A percentile compares a stretch with the other conserved stretches of the same genome.
These are phyloP conservation scores for Lasiosphaeriaceae sp. DNA, from an alignment of 495 filamentous ascomycete species.

Conservation along the genomic window DNA sequence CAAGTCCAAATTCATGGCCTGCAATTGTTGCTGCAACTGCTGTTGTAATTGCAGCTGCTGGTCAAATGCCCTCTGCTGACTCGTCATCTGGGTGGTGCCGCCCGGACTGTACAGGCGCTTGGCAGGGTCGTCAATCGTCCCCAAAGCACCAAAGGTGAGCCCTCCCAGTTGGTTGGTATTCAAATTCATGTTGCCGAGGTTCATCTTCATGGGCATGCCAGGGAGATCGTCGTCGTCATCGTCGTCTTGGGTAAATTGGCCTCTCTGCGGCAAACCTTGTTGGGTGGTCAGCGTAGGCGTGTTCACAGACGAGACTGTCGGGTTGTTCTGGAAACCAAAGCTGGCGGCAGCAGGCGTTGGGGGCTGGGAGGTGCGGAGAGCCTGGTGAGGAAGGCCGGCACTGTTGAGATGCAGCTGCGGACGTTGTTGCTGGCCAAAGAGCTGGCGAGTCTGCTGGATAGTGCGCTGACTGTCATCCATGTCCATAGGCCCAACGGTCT, in stretches of 20 bases:
- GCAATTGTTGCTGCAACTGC: conserved; percentile 56
- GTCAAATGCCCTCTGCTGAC: conserved; percentile 43
- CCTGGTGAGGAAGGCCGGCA: conserved; percentile 65
- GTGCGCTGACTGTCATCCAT: conserved; percentile 57
- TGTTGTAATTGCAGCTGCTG: conserved; percentile 33
- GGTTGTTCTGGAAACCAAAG: conserved; percentile 83
- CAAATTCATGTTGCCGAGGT: conserved; percentile 47
- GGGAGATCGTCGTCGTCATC: conserved; percentile 54
- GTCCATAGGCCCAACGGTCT: conserved; percentile 62
- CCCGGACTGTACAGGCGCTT: conserved; percentile 87
- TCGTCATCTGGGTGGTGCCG: conserved; percentile 57
- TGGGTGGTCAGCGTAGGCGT: conserved; percentile 80
- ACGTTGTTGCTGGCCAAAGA: conserved; percentile 72
- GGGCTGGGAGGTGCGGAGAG: conserved; percentile 79
- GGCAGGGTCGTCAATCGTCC: conserved; percentile 90
- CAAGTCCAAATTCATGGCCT: conserved; percentile 59
- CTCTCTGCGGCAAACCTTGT: conserved; percentile 35
- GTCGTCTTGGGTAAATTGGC: conserved; percentile 49
- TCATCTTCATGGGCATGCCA: conserved; percentile 57
- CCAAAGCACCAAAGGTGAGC: conserved; percentile 25
- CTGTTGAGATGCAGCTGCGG: conserved; percentile 70
- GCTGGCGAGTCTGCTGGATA: conserved; percentile 53
- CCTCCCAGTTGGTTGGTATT: conserved; percentile 44
- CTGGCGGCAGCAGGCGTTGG: conserved; percentile 73
- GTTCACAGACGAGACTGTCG: conserved; percentile 96